Percentiles rank a stretch among this genome's conserved stretches.
These are phyloP conservation scores for Rosa rugosa DNA, from an alignment of 306 rosid genomes.

Conservation along the genomic window DNA sequence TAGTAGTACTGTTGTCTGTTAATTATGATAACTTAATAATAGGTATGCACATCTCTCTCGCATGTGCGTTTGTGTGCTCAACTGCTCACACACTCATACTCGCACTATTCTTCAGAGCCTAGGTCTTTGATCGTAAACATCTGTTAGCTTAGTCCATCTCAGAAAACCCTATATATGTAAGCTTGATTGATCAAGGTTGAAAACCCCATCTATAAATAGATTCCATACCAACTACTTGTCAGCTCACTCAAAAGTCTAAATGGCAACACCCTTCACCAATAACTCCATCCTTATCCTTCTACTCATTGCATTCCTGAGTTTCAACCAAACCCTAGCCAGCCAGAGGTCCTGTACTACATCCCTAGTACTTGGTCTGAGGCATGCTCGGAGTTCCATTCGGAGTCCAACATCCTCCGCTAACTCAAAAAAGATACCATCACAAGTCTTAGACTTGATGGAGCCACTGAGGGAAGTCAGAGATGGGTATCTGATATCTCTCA, in stretches of 20 bases:
- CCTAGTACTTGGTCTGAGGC: constrained; percentile 39
- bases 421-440: constrained; percentile 20
- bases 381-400: constrained; percentile 33
- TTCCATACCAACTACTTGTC: background rate
- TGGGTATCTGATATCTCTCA: constrained; percentile 47
- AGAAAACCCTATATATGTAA: background rate
- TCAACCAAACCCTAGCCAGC: constrained; percentile 26
- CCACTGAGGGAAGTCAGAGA: constrained; percentile 50
- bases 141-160: background rate
- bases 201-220: background rate
- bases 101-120: background rate
- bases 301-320: constrained; percentile 12
- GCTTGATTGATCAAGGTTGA: background rate
- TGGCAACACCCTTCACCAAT: constrained; percentile 15
- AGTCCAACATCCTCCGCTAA: constrained; percentile 22
- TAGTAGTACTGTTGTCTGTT: background rate
- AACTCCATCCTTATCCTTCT: constrained; percentile 18
- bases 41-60: background rate
- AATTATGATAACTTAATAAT: background rate
- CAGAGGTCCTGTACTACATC: constrained; percentile 1
- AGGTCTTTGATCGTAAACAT: background rate
- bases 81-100: constrained; percentile 6
- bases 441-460: constrained; percentile 34
- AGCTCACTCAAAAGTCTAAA: background rate
- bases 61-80: background rate